phyloP scores from a whole-genome alignment of 345 rosid genomes.

The Euphorbia peplus region DNA sequence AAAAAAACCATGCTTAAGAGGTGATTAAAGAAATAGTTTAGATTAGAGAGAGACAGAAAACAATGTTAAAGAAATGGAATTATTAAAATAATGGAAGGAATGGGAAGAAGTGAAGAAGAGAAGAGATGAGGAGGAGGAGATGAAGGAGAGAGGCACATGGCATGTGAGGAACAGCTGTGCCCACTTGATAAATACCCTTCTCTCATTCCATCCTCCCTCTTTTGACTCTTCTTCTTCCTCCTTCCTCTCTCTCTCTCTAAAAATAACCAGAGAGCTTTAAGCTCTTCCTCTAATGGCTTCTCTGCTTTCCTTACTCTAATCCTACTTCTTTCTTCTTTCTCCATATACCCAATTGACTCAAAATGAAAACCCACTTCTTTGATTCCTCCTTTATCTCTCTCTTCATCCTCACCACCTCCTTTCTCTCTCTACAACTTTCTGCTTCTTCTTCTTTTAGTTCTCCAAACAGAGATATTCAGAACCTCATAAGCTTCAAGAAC shows the following conservation, averaged over 20 bases:
- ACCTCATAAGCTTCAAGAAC: slow-evolving; percentile 62
- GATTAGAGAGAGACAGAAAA: slow-evolving; percentile 17
- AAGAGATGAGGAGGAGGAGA: too few relatives aligned
- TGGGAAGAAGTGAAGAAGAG: slow-evolving; percentile 8
- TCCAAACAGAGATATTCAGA: slow-evolving; percentile 39
- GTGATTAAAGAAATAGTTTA: slow-evolving; percentile 11
- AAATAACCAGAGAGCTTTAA: slow-evolving; percentile 10
- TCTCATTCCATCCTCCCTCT: slow-evolving; percentile 35
- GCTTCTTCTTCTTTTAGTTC: too few relatives aligned
- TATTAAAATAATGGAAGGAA: neutral
- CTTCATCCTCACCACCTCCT: slow-evolving; percentile 6
- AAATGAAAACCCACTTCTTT: slow-evolving; percentile 19
- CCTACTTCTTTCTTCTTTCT: neutral
- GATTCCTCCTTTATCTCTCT: slow-evolving; percentile 1
- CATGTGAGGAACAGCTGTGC: slow-evolving; percentile 92
- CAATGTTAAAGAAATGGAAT: slow-evolving; percentile 9
- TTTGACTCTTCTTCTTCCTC: slow-evolving; percentile 30
- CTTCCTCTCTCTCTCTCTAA: neutral
- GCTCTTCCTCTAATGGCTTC: slow-evolving; percentile 19
- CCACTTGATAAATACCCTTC: slow-evolving; percentile 70
- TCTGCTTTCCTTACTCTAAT: slow-evolving; percentile 8
- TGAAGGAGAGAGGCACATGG: slow-evolving; percentile 53
- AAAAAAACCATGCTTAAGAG: slow-evolving; percentile 17
- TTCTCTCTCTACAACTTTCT: slow-evolving; percentile 6
- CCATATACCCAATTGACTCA: neutral